Conservation (phyloP, 768 basidiomycete species). For the Psilocybe cyanescens region DNA sequence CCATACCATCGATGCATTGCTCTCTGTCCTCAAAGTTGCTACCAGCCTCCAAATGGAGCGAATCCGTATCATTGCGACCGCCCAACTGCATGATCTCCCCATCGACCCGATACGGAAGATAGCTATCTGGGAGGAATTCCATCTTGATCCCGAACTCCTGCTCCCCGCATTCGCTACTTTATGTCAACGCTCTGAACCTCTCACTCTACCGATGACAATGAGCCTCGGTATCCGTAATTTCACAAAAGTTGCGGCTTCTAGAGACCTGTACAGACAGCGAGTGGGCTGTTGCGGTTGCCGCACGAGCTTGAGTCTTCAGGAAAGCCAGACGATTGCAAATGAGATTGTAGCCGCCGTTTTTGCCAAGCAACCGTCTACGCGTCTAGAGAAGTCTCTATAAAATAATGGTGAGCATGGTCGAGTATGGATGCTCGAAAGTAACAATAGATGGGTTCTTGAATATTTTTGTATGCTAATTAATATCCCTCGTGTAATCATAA, state of each 20-base stretch:
- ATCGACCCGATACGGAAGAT: constrained; percentile 38
- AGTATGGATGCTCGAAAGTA: too few relatives aligned
- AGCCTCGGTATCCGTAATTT: constrained; percentile 36
- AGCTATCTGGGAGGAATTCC: constrained; percentile 38
- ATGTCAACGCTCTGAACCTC: constrained; percentile 33
- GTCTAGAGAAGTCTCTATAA: constrained; percentile 14
- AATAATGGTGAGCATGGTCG: too few relatives aligned
- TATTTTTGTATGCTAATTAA: too few relatives aligned
- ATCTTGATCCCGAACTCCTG: constrained; percentile 32
- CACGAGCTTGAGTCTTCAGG: constrained; percentile 24
- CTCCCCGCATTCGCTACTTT: constrained; percentile 31
- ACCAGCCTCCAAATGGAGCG: constrained; percentile 36
- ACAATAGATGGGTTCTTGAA: too few relatives aligned
- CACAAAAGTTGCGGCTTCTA: constrained; percentile 34
- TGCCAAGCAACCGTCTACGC: constrained; percentile 8
- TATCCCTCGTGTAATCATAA: too few relatives aligned
- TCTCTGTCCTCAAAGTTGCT: constrained; percentile 37
- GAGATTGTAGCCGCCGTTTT: constrained; percentile 24
- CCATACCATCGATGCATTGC: constrained; percentile 32
- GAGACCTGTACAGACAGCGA: constrained; percentile 33
- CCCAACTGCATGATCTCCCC: constrained; percentile 28
- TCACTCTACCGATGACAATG: constrained; percentile 36
- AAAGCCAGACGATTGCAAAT: constrained; percentile 26
- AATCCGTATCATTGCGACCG: constrained; percentile 30
- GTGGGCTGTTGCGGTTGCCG: constrained; percentile 30